Base-by-base conservation (phyloP, 305 asterid genomes). In the Plantago lanceolata region DNA sequence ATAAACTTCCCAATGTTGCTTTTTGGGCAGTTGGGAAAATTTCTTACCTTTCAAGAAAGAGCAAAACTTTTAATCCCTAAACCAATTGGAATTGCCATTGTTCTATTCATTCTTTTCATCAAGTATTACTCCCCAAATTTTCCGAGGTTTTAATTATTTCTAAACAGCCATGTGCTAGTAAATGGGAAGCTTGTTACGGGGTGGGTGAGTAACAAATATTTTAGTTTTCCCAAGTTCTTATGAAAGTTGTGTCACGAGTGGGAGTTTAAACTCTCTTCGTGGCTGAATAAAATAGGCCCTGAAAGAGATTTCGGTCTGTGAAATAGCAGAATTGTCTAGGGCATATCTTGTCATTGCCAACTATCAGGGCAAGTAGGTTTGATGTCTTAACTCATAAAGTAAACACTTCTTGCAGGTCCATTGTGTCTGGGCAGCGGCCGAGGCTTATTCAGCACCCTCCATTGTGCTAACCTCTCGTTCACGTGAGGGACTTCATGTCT, bases 401-500 rank as follows among this genome's bases (percentile, higher is more conserved):
- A n/a, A 31, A 59, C 28, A 26, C 33, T 72, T 59, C 37, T 54
- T 72, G 80, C 57, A 93, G 99, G 90, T 90, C 79, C 99, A 93
- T 67, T 87, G 95, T 81, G 99, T 93, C 69, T 90, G 99, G 99
- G 97, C 97, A 55, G 99, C 99, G 26, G 96, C 97, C 20, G 99
- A 93, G 83, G 99, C 99, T 62, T 93, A 93, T 81, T 93, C 99
- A 67, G 97, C 99, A 56, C 99, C 99, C 31, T 93, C 97, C 54
- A 93, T 93, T 73, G 99, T 93, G 68, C 75, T 90, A 58, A 90
- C 99, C 48, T 83, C 97, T 71, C 96, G 81, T 56, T 68, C 94
- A 49, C 79, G 73, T 69, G 95, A 90, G 16, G 99, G 99, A 18
- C 88, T 93, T 76, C 97, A 93, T 61, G 97, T 93, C 69, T 90